Evolutionary conservation across 2,329 filamentous ascomycete genomes (phyloP), one percentile per base, ranked within the genome.

Genomic region (Parafenestella ontariensis): DNA sequence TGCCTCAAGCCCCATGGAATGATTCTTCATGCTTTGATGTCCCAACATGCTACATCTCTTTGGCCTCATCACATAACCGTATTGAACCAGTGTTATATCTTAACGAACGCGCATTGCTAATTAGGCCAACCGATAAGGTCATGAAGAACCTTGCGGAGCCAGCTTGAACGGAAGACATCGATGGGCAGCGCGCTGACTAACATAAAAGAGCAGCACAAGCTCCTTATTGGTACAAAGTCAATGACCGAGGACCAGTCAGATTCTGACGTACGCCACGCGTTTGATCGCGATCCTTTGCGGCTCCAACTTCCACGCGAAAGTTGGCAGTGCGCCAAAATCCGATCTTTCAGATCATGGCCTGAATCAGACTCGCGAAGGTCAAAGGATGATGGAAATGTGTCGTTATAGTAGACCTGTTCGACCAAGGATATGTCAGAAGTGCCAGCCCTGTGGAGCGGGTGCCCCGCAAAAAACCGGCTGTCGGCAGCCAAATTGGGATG

Each of bases 381-480:
- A 31, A 31, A 31, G 28, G 15, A 31, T 31, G 28, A 31, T 31
- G 28, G 28, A 31, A 31, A 20, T 36, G 36, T 39, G 20, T 23
- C 20, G 20, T 39, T 8, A 39, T 23, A 8, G 17, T 8, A 11
- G 20, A 18, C 20, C 2, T 3, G 20, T 23, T n/a, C 5, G n/a
- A n/a, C 44, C 44, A 37, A 36, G 17, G 28, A 36, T 3, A 36
- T 21, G 2, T 4, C 4, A 5, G 15, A 3, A 34, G 13, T 1
- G 26, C 34, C 46, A 41, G 46, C 46, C 46, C 18, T 24, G 46
- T 49, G 46, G 34, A 9, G 5, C 34, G 29, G 6, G 8, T 13
- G 21, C 34, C 46, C 46, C 46, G 46, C 46, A 42, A 20, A 42
- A 20, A 42, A 49, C 15, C 34, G 34, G n/a, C 13, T 42, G 36